Evolutionary conservation across 768 basidiomycete species (phyloP), one percentile per base, ranked within the genome.

Genomic region (Paxillus rubicundulus): DNA sequence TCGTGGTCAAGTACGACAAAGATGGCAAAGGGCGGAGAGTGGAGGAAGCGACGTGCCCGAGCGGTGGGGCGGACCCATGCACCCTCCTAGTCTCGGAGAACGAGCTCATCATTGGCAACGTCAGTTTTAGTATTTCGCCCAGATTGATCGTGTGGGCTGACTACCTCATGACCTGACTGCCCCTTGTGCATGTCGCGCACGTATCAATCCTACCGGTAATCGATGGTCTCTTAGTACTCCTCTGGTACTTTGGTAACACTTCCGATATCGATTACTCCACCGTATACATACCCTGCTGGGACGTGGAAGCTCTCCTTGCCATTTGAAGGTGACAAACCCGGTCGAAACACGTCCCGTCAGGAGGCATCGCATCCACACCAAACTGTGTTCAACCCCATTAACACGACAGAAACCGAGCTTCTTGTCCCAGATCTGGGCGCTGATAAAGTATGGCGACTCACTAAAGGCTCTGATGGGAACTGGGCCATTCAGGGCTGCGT

Each of bases 321-420:
- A 2, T 75, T 90, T 42, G 64, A 64, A 24, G 30, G 21, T 14
- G 58, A 61, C 13, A 82, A 80, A 1, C 72, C 74, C 0, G 89
- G 91, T 1, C 88, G 88, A 1, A 77, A 89, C 62, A 61, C 64
- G 6, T 77, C 78, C 17, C 78, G 92, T 32, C 92, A 94, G 64
- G 79, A 83, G 50, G 68, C 72, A 5, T 77, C 89, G 4, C 92
- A 94, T 63, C 87, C 89, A 0, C 92, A 93, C 70, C 87, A 92
- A 61, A 81, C 84, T 32, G 61, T 77, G 51, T 52, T 67, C 53
- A 64, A 61, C 45, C n/a, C 57, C 1, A 61, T 83, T 13, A 76
- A 80, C 37, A 67, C 76, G 28, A 67, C 72, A 16, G 72, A 76
- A 44, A 61, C 73, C 24, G 86, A 89, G 56, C 69, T 92, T 12